Conservation (phyloP, 257 asterid species). For the Perilla frutescens region DNA sequence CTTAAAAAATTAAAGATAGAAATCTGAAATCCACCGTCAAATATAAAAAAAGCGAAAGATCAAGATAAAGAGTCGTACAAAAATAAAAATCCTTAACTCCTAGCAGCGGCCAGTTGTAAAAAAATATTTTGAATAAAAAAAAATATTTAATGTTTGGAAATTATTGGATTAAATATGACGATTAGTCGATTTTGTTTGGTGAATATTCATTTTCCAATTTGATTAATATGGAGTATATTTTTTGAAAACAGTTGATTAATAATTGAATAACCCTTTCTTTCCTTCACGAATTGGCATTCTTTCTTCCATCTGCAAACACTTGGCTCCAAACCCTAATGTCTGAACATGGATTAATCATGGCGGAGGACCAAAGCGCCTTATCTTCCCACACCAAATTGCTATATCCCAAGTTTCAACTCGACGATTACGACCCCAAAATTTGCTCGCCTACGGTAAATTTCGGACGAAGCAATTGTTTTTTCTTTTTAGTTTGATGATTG, state of each 20-base stretch:
- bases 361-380: conserved; percentile 9
- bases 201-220: no score
- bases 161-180: no score
- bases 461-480: background rate
- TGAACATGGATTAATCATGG: conserved; percentile 35
- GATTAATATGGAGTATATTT: no score
- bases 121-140: no score
- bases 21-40: no score
- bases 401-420: conserved; percentile 38
- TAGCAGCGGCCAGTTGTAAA: no score
- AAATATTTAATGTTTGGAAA: no score
- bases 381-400: conserved; percentile 21
- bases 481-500: background rate
- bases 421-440: conserved; percentile 22
- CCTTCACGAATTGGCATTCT: background rate
- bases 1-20: no score
- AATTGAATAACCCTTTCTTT: background rate
- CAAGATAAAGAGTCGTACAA: no score
- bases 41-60: no score
- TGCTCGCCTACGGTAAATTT: conserved; percentile 39
- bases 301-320: conserved; percentile 11
- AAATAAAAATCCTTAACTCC: no score
- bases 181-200: no score
- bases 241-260: background rate
- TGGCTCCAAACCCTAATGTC: conserved; percentile 33